phyloP scores from a whole-genome alignment of 176 grass and related monocot species.

The Calamus simplicifolius region DNA sequence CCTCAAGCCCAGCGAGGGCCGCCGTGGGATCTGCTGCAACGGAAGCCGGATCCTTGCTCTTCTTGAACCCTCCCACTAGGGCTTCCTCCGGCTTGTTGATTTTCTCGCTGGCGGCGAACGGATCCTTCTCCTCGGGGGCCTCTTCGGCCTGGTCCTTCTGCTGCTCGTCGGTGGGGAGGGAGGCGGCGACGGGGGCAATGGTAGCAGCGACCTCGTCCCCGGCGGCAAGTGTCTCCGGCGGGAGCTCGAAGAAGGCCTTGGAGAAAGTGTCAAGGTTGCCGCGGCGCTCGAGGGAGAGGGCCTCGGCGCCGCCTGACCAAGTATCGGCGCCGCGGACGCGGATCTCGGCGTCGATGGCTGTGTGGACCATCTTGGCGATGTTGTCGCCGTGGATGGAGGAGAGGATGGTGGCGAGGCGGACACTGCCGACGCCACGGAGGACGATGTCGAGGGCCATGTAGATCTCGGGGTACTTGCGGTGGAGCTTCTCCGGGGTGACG shows the following conservation, averaged over 20 bases:
- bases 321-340: constrained; percentile 69
- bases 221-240: constrained; percentile 72
- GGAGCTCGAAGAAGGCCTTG: constrained; percentile 65
- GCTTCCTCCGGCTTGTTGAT: constrained; percentile 89
- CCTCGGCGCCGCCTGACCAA: constrained; percentile 50
- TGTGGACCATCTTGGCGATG: constrained; percentile 91
- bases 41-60: constrained; percentile 66
- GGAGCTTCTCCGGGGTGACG: constrained; percentile 85
- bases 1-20: constrained; percentile 82
- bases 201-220: constrained; percentile 75
- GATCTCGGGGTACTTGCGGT: constrained; percentile 94
- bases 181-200: constrained; percentile 44
- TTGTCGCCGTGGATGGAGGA: constrained; percentile 97
- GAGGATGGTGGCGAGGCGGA: constrained; percentile 81
- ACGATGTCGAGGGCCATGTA: constrained; percentile 97
- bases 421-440: constrained; percentile 75
- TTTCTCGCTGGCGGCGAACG: constrained; percentile 83
- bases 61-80: constrained; percentile 87
- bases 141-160: constrained; percentile 45
- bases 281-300: constrained; percentile 55
- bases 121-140: constrained; percentile 60
- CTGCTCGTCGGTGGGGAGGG: constrained; percentile 39
- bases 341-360: constrained; percentile 67
- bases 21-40: constrained; percentile 62
- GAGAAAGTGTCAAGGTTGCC: constrained; percentile 58